These are phyloP conservation scores for Eucalyptus virginea DNA, from an alignment of 345 rosid genomes.

Conservation along the genomic window DNA sequence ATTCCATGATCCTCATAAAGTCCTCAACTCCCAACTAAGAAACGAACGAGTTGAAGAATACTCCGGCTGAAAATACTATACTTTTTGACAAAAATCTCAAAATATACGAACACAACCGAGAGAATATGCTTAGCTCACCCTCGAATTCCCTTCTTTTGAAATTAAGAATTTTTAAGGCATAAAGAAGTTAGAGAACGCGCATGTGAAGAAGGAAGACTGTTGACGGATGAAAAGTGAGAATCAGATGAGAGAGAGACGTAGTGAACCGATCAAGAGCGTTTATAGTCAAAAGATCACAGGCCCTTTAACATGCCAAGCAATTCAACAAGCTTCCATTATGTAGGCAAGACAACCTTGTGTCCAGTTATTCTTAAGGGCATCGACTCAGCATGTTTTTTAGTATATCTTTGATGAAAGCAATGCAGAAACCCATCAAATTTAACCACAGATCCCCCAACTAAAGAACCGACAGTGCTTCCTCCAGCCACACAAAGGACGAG, in stretches of 20 bases:
- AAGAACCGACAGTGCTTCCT: neutral
- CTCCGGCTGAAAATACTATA: neutral
- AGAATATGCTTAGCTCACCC: neutral
- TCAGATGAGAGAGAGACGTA: neutral
- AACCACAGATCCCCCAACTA: constrained; percentile 2
- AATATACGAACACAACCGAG: neutral
- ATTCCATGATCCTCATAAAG: neutral
- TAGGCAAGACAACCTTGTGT: neutral
- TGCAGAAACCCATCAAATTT: neutral
- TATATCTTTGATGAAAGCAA: constrained; percentile 9
- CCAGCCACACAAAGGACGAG: neutral
- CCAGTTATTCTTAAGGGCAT: neutral
- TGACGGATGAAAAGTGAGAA: neutral
- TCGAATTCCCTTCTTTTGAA: neutral
- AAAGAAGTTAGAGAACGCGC: neutral
- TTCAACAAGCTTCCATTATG: neutral
- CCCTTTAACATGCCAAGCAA: neutral
- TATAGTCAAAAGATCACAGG: neutral
- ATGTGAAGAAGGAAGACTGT: neutral
- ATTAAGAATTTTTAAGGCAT: neutral
- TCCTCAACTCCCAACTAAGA: neutral
- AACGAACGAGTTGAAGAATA: neutral
- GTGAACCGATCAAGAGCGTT: constrained; percentile 6
- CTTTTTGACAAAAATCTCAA: neutral
- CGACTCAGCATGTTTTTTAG: neutral